Conservation (phyloP, 1,284 basidiomycete species). For the Trichosporon sp. region DNA sequence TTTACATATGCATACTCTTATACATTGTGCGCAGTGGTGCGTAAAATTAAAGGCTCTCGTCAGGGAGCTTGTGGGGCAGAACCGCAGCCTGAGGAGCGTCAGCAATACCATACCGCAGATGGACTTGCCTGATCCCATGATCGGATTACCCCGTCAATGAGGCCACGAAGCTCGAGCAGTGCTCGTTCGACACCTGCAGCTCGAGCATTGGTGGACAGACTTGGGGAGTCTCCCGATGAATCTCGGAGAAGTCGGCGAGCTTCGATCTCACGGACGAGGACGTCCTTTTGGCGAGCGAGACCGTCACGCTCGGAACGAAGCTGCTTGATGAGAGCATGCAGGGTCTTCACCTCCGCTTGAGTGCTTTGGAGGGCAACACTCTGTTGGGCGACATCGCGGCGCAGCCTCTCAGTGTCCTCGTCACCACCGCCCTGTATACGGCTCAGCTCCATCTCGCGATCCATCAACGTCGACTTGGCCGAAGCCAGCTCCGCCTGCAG, state of each 20-base stretch:
- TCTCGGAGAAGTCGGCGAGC: constrained; percentile 33
- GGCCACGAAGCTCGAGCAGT: constrained; percentile 48
- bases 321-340: constrained; percentile 40
- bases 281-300: constrained; percentile 35
- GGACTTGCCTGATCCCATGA: constrained; percentile 47
- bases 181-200: constrained; percentile 43
- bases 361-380: constrained; percentile 22
- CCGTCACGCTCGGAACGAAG: constrained; percentile 41
- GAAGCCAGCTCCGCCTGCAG: constrained; percentile 41
- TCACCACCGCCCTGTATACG: constrained; percentile 19
- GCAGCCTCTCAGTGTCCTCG: constrained; percentile 26
- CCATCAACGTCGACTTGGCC: constrained; percentile 35
- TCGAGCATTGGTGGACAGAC: neutral
- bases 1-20: constrained; percentile 29
- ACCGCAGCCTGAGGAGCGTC: constrained; percentile 9
- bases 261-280: constrained; percentile 41
- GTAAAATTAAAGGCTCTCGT: neutral
- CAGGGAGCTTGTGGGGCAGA: neutral
- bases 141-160: constrained; percentile 47
- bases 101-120: neutral
- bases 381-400: constrained; percentile 29
- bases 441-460: constrained; percentile 35
- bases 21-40: neutral
- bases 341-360: constrained; percentile 38
- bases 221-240: constrained; percentile 20